Evolutionary conservation across 805 yeast genomes (phyloP).

Genomic region (Monosporozyma yasuniensis): DNA sequence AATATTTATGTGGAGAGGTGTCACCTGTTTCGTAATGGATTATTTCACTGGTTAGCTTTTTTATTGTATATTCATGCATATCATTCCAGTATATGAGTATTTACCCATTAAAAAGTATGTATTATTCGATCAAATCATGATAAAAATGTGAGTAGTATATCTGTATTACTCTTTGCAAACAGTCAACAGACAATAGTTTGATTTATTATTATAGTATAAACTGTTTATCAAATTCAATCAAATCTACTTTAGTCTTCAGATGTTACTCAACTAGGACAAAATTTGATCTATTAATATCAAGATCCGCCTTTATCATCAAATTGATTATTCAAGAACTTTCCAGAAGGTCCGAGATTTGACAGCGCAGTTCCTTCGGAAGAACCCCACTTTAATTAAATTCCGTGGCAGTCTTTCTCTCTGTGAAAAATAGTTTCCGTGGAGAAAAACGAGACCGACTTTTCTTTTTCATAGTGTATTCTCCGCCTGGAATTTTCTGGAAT

Average conservation of each 20-base stretch:
- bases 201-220: background rate
- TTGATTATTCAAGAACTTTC: background rate
- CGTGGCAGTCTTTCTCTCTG: background rate
- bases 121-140: too few relatives aligned
- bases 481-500: background rate
- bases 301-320: too few relatives aligned
- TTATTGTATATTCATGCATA: too few relatives aligned
- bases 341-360: background rate
- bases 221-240: background rate
- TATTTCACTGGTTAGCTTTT: constrained; percentile 29
- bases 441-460: background rate
- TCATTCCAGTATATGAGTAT: too few relatives aligned
- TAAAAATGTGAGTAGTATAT: too few relatives aligned
- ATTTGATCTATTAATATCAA: too few relatives aligned
- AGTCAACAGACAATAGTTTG: background rate
- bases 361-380: background rate
- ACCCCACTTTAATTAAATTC: background rate
- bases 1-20: constrained; percentile 53
- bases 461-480: background rate
- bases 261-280: too few relatives aligned
- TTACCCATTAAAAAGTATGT: too few relatives aligned
- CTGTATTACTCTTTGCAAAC: too few relatives aligned
- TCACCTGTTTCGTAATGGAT: constrained; percentile 47
- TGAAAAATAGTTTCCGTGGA: background rate
- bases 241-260: too few relatives aligned